These are phyloP conservation scores for Solanum okadae DNA, from an alignment of 257 asterid genomes.

Conservation along the genomic window DNA sequence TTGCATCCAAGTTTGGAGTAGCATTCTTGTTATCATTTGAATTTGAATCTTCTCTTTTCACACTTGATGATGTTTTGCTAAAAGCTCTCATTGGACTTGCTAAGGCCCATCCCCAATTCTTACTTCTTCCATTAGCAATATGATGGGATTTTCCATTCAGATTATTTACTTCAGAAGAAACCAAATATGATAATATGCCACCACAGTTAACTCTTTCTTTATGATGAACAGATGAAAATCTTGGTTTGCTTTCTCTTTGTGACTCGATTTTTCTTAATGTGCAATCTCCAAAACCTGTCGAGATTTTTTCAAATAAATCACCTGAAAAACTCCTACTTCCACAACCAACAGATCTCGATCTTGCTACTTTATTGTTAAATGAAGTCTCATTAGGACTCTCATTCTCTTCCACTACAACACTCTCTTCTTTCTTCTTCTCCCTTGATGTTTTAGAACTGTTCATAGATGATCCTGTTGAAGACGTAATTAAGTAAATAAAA, in stretches of 20 bases:
- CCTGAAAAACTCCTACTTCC: slow-evolving; percentile 98
- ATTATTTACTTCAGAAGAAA: slow-evolving; percentile 55
- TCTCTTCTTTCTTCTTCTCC: slow-evolving; percentile 48
- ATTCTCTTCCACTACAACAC: slow-evolving; percentile 47
- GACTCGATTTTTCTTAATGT: slow-evolving; percentile 88
- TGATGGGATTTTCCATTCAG: slow-evolving; percentile 22
- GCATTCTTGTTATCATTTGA: slow-evolving; percentile 26
- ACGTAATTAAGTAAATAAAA: neutral
- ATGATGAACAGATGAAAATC: slow-evolving; percentile 23
- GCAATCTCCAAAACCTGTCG: slow-evolving; percentile 97
- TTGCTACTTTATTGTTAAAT: slow-evolving; percentile 70
- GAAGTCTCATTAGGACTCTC: slow-evolving; percentile 52
- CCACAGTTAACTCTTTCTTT: slow-evolving; percentile 86
- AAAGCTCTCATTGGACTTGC: slow-evolving; percentile 98
- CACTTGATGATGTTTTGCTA: slow-evolving; percentile 41
- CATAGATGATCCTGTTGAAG: slow-evolving; percentile 3
- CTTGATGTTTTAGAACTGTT: slow-evolving; percentile 13
- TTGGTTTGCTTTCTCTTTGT: slow-evolving; percentile 88
- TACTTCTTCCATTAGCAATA: slow-evolving; percentile 70
- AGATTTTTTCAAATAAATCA: slow-evolving; percentile 85
- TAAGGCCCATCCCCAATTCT: slow-evolving; percentile 97
- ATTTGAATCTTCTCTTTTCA: slow-evolving; percentile 40
- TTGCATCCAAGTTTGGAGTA: slow-evolving; percentile 67
- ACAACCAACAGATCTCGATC: slow-evolving; percentile 97
- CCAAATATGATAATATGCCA: slow-evolving; percentile 64